Evolutionary conservation across 2,329 filamentous ascomycete species (phyloP), one percentile per base, ranked within the genome.

Genomic region (Fusarium lyarnte): DNA sequence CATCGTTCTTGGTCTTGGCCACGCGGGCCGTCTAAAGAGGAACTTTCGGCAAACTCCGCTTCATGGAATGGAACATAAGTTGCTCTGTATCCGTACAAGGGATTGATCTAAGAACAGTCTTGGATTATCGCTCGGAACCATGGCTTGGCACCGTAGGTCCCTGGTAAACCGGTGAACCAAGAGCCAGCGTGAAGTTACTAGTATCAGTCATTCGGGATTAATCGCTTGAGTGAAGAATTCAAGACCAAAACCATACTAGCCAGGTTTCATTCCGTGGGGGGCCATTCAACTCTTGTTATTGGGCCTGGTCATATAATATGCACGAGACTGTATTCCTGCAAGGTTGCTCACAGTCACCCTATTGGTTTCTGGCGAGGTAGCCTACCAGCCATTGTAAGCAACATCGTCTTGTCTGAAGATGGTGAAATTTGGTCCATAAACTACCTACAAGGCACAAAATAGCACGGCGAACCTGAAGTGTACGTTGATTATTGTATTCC

Each of bases 131-230:
- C 38, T 68, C 54, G 49, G 21, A 45, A 51, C 41, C 12, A 35
- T 41, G 42, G 29, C 52, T 59, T 49, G 53, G 42, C 42, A 59
- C 29, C 14, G 33, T 38, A 38, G 21, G 33, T 35, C 57, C 63
- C 39, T 51, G 23, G 43, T 29, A 58, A 66, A 43, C 35, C n/a
- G 46, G 58, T 66, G 39, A 31, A 66, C 29, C 39, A n/a, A 66
- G 51, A 23, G 17, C 17, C 33, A 61, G 36, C n/a, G 9, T 16
- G 17, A 23, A 21, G 12, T 27, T 46, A 21, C 25, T 46, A 33
- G 23, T 42, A 60, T 47, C 53, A 57, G 43, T 38, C 51, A 55
- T 49, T 69, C 64, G 66, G 66, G 16, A 63, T 63, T 52, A 69
- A 69, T 47, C 66, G 64, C 64, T 69, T 69, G 23, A 41, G 39